phyloP scores from a whole-genome alignment of 139 green algal species.

The Chlamydomonas applanata region DNA sequence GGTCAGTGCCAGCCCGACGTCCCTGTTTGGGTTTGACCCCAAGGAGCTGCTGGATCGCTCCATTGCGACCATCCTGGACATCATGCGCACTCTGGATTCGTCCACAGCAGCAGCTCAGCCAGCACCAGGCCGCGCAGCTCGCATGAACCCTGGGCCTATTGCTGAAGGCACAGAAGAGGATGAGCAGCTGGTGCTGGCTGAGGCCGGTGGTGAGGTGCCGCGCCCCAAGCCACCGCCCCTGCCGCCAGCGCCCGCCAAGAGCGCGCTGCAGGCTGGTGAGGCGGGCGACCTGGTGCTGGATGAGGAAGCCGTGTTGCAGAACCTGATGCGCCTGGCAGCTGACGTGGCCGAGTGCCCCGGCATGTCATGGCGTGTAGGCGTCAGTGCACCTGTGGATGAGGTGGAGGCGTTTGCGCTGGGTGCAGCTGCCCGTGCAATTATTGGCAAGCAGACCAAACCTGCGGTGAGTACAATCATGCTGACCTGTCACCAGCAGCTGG shows the following conservation, averaged over 20 bases:
- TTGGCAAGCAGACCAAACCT: conserved; percentile 7
- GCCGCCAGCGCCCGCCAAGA: too few relatives aligned
- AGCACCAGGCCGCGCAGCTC: too few relatives aligned
- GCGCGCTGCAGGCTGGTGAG: too few relatives aligned
- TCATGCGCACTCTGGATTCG: neutral
- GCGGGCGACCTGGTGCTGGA: neutral
- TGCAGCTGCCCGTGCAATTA: conserved; percentile 9
- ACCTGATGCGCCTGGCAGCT: neutral
- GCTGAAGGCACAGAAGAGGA: neutral
- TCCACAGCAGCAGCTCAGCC: neutral
- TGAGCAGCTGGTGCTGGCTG: too few relatives aligned
- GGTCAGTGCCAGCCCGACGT: neutral
- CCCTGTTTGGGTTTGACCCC: neutral
- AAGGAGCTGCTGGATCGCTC: neutral
- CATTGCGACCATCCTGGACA: neutral
- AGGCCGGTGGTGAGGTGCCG: neutral
- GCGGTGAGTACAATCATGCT: neutral
- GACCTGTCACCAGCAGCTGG: too few relatives aligned
- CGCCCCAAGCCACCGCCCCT: neutral
- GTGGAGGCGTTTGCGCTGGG: conserved; percentile 19
- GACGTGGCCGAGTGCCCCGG: neutral
- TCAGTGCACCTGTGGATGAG: conserved; percentile 13
- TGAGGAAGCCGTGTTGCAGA: neutral
- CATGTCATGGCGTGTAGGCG: conserved; percentile 9
- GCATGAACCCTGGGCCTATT: neutral